These are phyloP conservation scores for Mytilinidion resinicola DNA, from an alignment of 495 filamentous ascomycete species.

Conservation along the genomic window DNA sequence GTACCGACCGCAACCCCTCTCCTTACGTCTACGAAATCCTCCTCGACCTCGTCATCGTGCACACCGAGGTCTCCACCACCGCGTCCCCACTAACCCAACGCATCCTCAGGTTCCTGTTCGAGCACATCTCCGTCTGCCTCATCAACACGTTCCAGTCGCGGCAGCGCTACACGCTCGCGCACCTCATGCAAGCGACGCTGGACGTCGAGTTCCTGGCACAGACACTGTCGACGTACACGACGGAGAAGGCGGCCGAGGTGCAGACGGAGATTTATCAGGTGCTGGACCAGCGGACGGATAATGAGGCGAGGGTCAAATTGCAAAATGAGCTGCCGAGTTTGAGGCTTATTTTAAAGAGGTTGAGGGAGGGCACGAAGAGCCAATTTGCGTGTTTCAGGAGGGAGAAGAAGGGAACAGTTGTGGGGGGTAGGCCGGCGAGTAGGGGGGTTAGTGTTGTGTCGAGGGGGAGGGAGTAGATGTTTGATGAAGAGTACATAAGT, in stretches of 20 bases:
- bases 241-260: conserved; percentile 66
- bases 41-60: conserved; percentile 74
- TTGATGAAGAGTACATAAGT: neutral
- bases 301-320: conserved; percentile 67
- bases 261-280: conserved; percentile 87
- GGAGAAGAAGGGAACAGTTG: conserved; percentile 26
- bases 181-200: conserved; percentile 91
- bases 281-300: conserved; percentile 79
- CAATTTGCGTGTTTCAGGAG: conserved; percentile 56
- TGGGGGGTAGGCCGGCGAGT: conserved; percentile 2
- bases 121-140: conserved; percentile 55
- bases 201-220: conserved; percentile 97
- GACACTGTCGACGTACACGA: conserved; percentile 80
- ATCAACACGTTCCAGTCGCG: conserved; percentile 57
- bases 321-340: conserved; percentile 86
- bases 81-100: conserved; percentile 52
- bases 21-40: conserved; percentile 86
- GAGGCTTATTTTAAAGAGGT: conserved; percentile 71
- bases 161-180: conserved; percentile 58
- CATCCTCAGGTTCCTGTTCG: conserved; percentile 74
- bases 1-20: conserved; percentile 55
- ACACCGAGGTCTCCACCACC: conserved; percentile 86
- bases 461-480: neutral
- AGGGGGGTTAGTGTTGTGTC: neutral
- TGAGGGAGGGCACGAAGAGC: conserved; percentile 73